Evolutionary conservation across 352 stramenopile genomes (phyloP).

Genomic region (Pilasporangium apinafurcum): DNA sequence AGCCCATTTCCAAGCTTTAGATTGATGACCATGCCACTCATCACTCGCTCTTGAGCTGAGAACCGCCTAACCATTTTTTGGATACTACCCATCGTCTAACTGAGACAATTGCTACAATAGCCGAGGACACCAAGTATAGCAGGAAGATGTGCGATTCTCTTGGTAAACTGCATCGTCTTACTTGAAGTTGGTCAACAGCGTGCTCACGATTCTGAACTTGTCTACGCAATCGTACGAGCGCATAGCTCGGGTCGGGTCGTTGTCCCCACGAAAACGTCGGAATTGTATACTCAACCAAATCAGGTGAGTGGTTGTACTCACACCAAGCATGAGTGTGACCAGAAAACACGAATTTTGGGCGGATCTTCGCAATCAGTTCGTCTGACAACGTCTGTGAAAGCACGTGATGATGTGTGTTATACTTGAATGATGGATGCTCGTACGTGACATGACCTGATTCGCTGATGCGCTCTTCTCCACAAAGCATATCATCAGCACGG

Average conservation of each 20-base stretch:
- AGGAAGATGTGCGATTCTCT: constrained; percentile 29
- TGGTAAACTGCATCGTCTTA: constrained; percentile 27
- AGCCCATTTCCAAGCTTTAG: too few relatives aligned
- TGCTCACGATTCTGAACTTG: not conserved
- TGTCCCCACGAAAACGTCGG: constrained; percentile 77
- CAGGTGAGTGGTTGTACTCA: constrained; percentile 22
- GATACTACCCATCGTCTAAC: too few relatives aligned
- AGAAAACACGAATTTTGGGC: constrained; percentile 52
- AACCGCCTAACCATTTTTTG: constrained; percentile 8
- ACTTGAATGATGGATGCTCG: constrained; percentile 59
- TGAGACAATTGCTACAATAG: too few relatives aligned
- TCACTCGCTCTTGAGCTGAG: too few relatives aligned
- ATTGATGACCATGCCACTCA: too few relatives aligned
- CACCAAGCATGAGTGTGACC: constrained; percentile 77
- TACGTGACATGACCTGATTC: constrained; percentile 77
- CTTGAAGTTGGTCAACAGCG: too few relatives aligned
- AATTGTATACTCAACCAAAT: constrained; percentile 51
- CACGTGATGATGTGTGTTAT: constrained; percentile 61
- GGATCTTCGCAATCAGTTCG: constrained; percentile 40
- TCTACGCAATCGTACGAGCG: constrained; percentile 26
- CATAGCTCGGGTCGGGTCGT: constrained; percentile 73
- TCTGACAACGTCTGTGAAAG: constrained; percentile 45
- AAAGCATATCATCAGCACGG: constrained; percentile 48
- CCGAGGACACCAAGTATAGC: constrained; percentile 15
- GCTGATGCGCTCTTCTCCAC: constrained; percentile 29